phyloP scores from a whole-genome alignment of 2,329 filamentous ascomycete genomes.

The Coleophoma eucalyptorum region DNA sequence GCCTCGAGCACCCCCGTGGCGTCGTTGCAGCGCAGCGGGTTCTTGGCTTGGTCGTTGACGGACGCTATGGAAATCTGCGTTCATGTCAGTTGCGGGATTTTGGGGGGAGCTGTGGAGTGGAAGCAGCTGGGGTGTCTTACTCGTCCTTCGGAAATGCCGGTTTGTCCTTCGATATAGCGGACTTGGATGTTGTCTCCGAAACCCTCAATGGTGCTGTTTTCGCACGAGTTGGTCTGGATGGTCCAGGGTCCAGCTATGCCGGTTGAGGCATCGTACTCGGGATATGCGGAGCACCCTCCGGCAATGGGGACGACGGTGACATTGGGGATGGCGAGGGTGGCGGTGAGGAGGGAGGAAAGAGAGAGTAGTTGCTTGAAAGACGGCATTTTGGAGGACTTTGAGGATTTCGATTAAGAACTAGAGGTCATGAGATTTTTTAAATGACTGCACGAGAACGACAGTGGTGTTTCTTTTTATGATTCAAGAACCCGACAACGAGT shows the following conservation, averaged over 20 bases:
- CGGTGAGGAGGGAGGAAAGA: neutral
- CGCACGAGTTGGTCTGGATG: neutral
- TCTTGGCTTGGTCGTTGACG: conserved; percentile 1
- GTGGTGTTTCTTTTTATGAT: no score
- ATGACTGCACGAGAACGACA: no score
- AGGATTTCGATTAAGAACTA: no score
- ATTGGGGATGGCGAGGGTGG: conserved; percentile 1
- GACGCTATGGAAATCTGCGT: conserved; percentile 1
- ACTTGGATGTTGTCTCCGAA: conserved; percentile 1
- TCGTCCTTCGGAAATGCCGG: neutral
- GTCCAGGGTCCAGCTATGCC: neutral
- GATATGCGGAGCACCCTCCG: conserved; percentile 1
- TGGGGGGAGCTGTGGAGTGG: neutral
- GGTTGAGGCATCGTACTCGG: neutral
- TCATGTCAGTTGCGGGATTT: no score
- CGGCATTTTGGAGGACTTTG: no score
- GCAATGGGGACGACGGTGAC: neutral
- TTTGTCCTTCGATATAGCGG: neutral
- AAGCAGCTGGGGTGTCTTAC: no score
- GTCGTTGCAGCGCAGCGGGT: neutral
- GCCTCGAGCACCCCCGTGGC: neutral
- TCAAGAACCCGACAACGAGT: no score
- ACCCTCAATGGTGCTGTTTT: conserved; percentile 1
- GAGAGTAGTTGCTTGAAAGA: neutral
- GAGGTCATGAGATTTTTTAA: no score